Evolutionary conservation across 805 yeast genomes (phyloP).

Genomic region (Pichia thaimueangensis): DNA sequence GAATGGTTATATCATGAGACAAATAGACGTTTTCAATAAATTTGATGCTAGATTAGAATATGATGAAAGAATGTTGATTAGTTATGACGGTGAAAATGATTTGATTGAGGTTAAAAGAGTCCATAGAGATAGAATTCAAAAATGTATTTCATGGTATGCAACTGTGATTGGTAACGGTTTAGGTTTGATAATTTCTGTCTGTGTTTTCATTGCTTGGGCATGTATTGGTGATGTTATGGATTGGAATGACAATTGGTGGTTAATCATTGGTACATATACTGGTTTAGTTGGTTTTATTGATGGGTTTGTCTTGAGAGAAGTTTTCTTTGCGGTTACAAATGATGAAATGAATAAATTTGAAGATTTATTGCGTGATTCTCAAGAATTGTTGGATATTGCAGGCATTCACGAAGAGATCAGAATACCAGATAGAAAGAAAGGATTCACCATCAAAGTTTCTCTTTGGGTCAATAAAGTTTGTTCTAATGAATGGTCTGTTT

Average conservation of each 20-base stretch:
- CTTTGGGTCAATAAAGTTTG: slow-evolving; percentile 25
- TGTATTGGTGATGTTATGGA: slow-evolving; percentile 32
- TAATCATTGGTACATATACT: slow-evolving; percentile 41
- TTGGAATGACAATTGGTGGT: slow-evolving; percentile 39
- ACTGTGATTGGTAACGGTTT: slow-evolving; percentile 38
- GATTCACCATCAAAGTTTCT: slow-evolving; percentile 13
- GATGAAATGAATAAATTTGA: slow-evolving; percentile 22
- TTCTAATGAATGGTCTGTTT: slow-evolving; percentile 30
- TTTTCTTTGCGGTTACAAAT: slow-evolving; percentile 26
- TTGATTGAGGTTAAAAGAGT: slow-evolving; percentile 25
- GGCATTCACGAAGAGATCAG: slow-evolving; percentile 18
- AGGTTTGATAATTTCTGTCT: slow-evolving; percentile 31
- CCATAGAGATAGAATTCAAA: slow-evolving; percentile 13
- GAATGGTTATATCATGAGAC: slow-evolving; percentile 25
- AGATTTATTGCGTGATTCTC: slow-evolving; percentile 28
- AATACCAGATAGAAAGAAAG: slow-evolving; percentile 6
- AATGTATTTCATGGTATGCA: slow-evolving; percentile 29
- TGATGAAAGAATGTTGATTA: background rate
- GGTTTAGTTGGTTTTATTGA: slow-evolving; percentile 39
- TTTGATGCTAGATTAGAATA: slow-evolving; percentile 29
- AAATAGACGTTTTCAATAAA: slow-evolving; percentile 16
- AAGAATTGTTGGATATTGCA: slow-evolving; percentile 24
- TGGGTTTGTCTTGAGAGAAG: slow-evolving; percentile 37
- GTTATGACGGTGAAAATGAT: slow-evolving; percentile 19
- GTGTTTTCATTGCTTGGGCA: slow-evolving; percentile 34